Conservation (phyloP, 2,329 filamentous ascomycete genomes). For the Alternaria brassicae region DNA sequence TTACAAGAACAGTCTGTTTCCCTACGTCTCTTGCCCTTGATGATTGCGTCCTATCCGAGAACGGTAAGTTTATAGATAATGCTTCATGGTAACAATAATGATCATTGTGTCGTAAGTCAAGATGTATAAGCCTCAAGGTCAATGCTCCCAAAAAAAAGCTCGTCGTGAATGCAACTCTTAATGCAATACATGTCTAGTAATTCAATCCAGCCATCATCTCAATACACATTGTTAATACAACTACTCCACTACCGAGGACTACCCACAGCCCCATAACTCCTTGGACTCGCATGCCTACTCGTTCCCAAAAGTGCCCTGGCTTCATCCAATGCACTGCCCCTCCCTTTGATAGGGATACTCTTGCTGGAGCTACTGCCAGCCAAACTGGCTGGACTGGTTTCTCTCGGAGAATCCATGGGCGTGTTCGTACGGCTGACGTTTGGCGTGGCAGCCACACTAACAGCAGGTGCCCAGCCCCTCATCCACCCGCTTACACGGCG, state of each 20-base stretch:
- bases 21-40: background rate
- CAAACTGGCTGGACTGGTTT: conserved; percentile 20
- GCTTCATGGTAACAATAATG: background rate
- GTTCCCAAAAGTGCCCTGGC: conserved; percentile 47
- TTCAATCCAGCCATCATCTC: background rate
- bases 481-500: conserved; percentile 68
- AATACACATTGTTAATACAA: background rate
- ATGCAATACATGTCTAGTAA: background rate
- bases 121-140: background rate
- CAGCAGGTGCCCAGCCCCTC: conserved; percentile 68
- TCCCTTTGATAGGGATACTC: conserved; percentile 36
- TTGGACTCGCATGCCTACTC: conserved; percentile 43
- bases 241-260: conserved; percentile 15
- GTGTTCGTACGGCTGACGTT: conserved; percentile 38
- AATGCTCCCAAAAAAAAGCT: background rate
- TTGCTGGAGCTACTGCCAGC: conserved; percentile 15
- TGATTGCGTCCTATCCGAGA: background rate
- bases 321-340: conserved; percentile 41
- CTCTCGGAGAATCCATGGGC: conserved; percentile 33
- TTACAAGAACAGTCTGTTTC: background rate
- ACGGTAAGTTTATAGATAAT: background rate
- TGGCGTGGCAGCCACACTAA: conserved; percentile 50
- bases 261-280: conserved; percentile 41
- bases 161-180: background rate
- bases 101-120: background rate